Conservation (phyloP, 2,329 filamentous ascomycete genomes). For the Colletotrichum horii region DNA sequence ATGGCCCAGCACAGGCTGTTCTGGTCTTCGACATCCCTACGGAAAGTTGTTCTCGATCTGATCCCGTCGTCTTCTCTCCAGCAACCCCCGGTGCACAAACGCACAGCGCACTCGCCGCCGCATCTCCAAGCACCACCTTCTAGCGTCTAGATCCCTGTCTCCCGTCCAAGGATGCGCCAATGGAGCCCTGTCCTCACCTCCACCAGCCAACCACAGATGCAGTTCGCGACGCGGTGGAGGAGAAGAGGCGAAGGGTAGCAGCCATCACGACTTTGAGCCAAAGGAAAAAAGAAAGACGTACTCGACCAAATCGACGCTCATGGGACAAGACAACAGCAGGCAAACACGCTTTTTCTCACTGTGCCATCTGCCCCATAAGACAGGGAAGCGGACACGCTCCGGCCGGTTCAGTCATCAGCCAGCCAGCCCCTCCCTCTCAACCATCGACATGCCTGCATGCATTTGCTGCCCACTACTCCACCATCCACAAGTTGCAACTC, state of each 20-base stretch:
- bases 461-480: neutral
- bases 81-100: neutral
- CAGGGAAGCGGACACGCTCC: neutral
- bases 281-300: neutral
- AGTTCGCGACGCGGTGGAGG: neutral
- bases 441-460: neutral
- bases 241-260: conserved; percentile 9
- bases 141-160: conserved; percentile 16
- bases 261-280: conserved; percentile 4
- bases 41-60: neutral
- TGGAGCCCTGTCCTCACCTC: neutral
- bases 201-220: neutral
- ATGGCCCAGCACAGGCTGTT: neutral
- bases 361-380: neutral
- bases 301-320: neutral
- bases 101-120: neutral
- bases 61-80: conserved; percentile 1
- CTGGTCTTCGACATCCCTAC: neutral
- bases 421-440: neutral
- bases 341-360: neutral
- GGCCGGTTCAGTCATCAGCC: neutral
- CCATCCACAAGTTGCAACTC: neutral
- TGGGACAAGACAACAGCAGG: neutral
- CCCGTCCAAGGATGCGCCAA: conserved; percentile 15
- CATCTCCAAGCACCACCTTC: neutral